These are phyloP conservation scores for Backusella parvicylindrica DNA, from an alignment of 192 early-diverging fungal species.

Conservation along the genomic window DNA sequence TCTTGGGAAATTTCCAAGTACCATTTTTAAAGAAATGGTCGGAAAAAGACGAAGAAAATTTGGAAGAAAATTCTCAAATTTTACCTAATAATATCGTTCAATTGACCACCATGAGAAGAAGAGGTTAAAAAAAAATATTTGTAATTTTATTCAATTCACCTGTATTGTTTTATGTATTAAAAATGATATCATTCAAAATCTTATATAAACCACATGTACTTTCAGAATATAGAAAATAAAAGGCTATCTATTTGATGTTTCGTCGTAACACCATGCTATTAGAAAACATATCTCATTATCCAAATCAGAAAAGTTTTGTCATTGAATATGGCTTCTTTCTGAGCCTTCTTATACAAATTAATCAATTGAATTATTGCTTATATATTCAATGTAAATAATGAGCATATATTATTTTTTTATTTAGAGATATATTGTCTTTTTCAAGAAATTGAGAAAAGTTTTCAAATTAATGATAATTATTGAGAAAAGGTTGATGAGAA, in stretches of 20 bases:
- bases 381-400: too few relatives aligned
- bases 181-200: background rate
- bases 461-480: too few relatives aligned
- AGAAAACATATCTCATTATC: background rate
- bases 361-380: too few relatives aligned
- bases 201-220: background rate
- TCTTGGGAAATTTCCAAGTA: slow-evolving; percentile 56
- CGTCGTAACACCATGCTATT: background rate
- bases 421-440: too few relatives aligned
- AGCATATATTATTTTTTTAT: too few relatives aligned
- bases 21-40: slow-evolving; percentile 51
- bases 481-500: too few relatives aligned
- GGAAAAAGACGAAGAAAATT: slow-evolving; percentile 15
- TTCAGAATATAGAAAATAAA: background rate
- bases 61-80: background rate
- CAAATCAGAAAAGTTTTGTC: too few relatives aligned
- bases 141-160: background rate
- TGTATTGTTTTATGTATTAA: background rate
- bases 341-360: too few relatives aligned
- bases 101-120: background rate
- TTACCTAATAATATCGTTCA: slow-evolving; percentile 3
- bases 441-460: too few relatives aligned
- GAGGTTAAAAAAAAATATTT: background rate
- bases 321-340: too few relatives aligned
- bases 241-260: background rate